A percentile compares a stretch with the other conserved stretches of the same genome.
Evolutionary conservation across 1,139 yeast species (phyloP).

Genomic region (Candida neerlandica): DNA sequence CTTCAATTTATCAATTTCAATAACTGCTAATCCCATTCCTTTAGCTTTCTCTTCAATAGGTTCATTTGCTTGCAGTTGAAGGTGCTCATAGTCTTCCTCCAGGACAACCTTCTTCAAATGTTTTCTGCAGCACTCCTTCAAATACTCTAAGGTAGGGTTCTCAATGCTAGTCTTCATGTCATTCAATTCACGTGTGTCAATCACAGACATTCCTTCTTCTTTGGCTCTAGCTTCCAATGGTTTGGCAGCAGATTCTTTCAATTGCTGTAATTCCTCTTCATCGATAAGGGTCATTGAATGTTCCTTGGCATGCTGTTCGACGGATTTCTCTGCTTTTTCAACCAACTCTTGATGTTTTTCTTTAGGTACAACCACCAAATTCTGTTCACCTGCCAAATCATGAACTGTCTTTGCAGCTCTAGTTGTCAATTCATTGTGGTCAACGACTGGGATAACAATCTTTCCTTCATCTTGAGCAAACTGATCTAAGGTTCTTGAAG

Average conservation of each 20-base stretch:
- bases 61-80: constrained; percentile 12
- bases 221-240: constrained; percentile 24
- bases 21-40: constrained; percentile 14
- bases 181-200: constrained; percentile 17
- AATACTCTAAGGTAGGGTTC: constrained; percentile 25
- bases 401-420: constrained; percentile 17
- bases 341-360: constrained; percentile 10
- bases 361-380: constrained; percentile 11
- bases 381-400: constrained; percentile 17
- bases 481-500: constrained; percentile 6
- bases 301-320: constrained; percentile 17
- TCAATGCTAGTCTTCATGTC: constrained; percentile 20
- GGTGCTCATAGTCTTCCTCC: constrained; percentile 13
- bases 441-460: constrained; percentile 12
- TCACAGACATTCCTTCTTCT: constrained; percentile 15
- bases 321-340: constrained; percentile 5
- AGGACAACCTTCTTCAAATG: constrained; percentile 13
- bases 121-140: constrained; percentile 19
- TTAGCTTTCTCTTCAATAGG: constrained; percentile 16
- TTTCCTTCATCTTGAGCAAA: constrained; percentile 18
- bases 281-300: constrained; percentile 15
- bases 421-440: constrained; percentile 13
- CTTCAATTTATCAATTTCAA: constrained; percentile 9
- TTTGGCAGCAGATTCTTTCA: constrained; percentile 11
- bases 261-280: constrained; percentile 16